Percentiles rank a stretch among this genome's conserved stretches.
Evolutionary conservation across 2,329 filamentous ascomycete genomes (phyloP).

Genomic region (Leptographium wingfieldii): DNA sequence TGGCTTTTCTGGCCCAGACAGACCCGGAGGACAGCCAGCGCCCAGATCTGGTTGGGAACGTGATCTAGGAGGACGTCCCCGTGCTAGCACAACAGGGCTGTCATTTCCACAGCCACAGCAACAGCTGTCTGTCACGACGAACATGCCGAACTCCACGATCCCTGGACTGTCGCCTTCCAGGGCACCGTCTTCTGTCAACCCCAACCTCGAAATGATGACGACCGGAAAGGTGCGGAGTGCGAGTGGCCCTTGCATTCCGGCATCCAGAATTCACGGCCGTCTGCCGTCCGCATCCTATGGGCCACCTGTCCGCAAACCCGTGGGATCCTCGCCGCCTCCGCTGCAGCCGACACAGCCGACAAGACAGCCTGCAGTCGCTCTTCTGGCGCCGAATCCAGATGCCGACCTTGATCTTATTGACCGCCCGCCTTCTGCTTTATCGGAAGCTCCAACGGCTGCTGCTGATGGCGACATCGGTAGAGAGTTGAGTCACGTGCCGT

Average conservation of each 20-base stretch:
- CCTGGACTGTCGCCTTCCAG: neutral
- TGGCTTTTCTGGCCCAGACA: too few relatives aligned
- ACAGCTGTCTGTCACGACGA: too few relatives aligned
- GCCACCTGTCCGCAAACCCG: conserved; percentile 3
- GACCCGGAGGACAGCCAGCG: neutral
- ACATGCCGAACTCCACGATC: too few relatives aligned
- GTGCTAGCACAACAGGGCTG: neutral
- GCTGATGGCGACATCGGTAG: neutral
- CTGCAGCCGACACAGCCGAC: neutral
- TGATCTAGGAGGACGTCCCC: neutral
- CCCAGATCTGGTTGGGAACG: neutral
- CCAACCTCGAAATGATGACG: neutral
- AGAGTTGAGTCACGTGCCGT: neutral
- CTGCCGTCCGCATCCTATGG: neutral
- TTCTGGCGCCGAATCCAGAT: neutral
- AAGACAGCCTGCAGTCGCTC: neutral
- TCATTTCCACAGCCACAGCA: too few relatives aligned
- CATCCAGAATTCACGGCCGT: conserved; percentile 1
- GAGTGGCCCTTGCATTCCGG: neutral
- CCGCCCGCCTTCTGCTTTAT: neutral
- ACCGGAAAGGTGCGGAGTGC: neutral
- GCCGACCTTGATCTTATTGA: neutral
- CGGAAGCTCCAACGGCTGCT: neutral
- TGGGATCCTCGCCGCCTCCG: neutral
- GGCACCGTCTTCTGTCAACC: neutral